Percentiles rank a stretch among this genome's conserved stretches.
Conservation (phyloP, 2,329 filamentous ascomycete species). For the Penicillium vulpinum region DNA sequence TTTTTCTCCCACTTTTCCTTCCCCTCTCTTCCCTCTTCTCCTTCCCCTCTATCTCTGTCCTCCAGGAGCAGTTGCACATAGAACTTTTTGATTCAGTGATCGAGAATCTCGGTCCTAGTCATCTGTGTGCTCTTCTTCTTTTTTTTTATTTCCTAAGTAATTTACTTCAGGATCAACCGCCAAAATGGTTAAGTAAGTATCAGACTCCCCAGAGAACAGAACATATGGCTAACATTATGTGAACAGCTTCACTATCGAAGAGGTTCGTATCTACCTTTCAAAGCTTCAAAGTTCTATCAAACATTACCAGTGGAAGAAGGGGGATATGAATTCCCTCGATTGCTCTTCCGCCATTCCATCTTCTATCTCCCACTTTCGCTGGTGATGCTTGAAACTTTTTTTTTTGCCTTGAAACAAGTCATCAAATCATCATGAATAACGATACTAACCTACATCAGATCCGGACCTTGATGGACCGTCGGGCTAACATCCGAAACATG, state of each 20-base stretch:
- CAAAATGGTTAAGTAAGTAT: slow-evolving; percentile 99
- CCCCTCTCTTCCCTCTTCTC: slow-evolving; percentile 31
- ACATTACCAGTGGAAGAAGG: neutral
- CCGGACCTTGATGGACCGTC: slow-evolving; percentile 51
- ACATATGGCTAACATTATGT: neutral
- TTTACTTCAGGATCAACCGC: slow-evolving; percentile 60
- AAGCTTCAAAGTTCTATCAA: neutral
- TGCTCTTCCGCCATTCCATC: neutral
- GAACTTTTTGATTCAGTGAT: slow-evolving; percentile 41
- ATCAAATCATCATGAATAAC: slow-evolving; percentile 22
- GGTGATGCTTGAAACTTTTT: neutral
- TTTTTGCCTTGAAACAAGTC: neutral
- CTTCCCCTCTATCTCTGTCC: slow-evolving; percentile 31
- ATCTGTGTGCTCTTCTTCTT: slow-evolving; percentile 40
- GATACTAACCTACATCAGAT: slow-evolving; percentile 32
- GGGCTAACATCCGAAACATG: slow-evolving; percentile 82
- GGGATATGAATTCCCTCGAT: neutral
- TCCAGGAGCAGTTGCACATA: slow-evolving; percentile 43
- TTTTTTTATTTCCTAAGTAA: slow-evolving; percentile 35
- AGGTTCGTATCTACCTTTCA: slow-evolving; percentile 52
- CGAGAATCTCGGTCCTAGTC: slow-evolving; percentile 48
- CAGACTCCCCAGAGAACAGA: neutral
- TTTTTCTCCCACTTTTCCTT: slow-evolving; percentile 32
- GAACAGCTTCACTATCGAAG: slow-evolving; percentile 94
- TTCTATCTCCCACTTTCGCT: neutral